Base-by-base conservation (phyloP, 2,329 filamentous ascomycete genomes). In the Penicillium concentricum region DNA sequence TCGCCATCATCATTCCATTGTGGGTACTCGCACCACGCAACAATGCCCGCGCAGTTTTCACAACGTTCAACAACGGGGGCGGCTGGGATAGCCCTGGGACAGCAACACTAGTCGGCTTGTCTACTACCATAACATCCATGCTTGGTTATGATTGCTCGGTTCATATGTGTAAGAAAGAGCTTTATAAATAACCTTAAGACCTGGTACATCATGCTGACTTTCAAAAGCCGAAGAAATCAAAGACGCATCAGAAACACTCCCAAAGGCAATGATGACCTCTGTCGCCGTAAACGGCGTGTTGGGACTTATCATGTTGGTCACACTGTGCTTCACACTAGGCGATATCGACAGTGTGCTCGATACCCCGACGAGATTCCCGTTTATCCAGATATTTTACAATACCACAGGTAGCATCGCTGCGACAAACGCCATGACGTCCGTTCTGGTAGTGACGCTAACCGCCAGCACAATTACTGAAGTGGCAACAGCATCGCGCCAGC, bases 361-460 rank as follows among this genome's bases (percentile, higher is more conserved):
- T 0, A 78, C 76, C 0, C 74, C 75, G 0, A 82, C 82, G 0
- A 78, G 78, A 1, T 84, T 82, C 46, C 84, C 85, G 0, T 85
- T 85, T 60, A 85, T 87, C 64, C 76, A 84, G 48, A 78, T 86
- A 22, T 85, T 85, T 56, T 76, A 76, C 59, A 77, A 83, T 35
- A 79, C 78, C 1, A 81, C 82, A 2, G 70, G 76, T 1, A 81
- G 78, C 18, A 68, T 76, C 2, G 77, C 75, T 2, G 82, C 78
- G 0, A 78, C 82, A 0, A 78, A 78, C 2, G 76, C 79, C 20
- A 82, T 84, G 78, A 74, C 77, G 0, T 68, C 75, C 5, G 75
- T 85, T 18, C 69, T 84, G 3, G 74, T 83, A 4, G 67, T 83
- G 18, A 78, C 82, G 30, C 70, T 79, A 5, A 76, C 78, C 1